Evolutionary conservation across 1,284 basidiomycete species (phyloP), one percentile per base, ranked within the genome.

Genomic region (Vanrija sp.): DNA sequence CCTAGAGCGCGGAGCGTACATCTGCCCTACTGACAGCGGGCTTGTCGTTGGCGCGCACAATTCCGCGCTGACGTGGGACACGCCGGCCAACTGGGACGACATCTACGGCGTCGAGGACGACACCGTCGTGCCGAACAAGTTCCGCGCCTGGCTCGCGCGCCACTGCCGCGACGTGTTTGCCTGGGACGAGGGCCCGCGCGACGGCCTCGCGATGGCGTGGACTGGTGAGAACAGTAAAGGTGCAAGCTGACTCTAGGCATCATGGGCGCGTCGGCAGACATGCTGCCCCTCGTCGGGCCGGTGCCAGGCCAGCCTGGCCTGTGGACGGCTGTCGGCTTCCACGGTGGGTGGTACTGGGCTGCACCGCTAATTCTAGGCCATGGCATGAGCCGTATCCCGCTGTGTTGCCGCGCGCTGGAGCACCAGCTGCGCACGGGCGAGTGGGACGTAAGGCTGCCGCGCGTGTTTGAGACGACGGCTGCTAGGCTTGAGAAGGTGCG

Each of bases 131-230:
- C 18, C 46, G 5, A 45, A 46, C 1, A 47, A 29, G 3, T 51
- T 23, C 18, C 39, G 19, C n/a, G 26, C 3, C 10, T 47, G 46
- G 28, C 28, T 28, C 25, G n/a, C 26, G 25, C 23, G 10, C 8
- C 28, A 28, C 28, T 43, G 53, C 16, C 43, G 54, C 51, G 49
- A 60, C 14, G n/a, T 16, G 28, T 16, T 47, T 15, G 56, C 6
- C 46, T 55, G 57, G 34, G 21, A 51, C 14, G 64, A 69, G 39
- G 52, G 46, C 9, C 48, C 54, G 0, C 62, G 63, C 8, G 69
- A 69, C 46, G 69, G 69, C 0, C 49, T 60, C 5, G 55, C 60
- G 5, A 52, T 59, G 19, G 45, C 58, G 14, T 71, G 69, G 69
- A 52, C 61, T 0, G 68, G 64, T 28, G 8, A 8, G 7, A 49